These are phyloP conservation scores for Homolaphlyctis polyrhiza DNA, from an alignment of 371 early-diverging fungal genomes.

Conservation along the genomic window DNA sequence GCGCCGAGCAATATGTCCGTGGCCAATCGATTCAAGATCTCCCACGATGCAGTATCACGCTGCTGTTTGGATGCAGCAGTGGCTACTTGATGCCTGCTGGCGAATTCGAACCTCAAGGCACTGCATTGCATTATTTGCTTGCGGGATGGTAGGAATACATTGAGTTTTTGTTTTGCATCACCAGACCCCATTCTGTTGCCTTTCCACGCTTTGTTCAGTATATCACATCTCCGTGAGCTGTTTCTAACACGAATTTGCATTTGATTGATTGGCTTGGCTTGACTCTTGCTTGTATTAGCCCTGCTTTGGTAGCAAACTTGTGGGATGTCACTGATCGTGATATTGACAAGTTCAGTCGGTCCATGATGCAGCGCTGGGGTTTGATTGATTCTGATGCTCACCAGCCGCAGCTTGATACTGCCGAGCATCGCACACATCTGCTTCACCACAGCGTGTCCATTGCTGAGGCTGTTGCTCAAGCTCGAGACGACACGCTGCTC, in stretches of 20 bases:
- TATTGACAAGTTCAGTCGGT: constrained; percentile 81
- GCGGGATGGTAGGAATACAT: constrained; percentile 61
- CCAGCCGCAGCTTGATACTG: no score
- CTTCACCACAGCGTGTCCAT: constrained; percentile 46
- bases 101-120: constrained; percentile 83
- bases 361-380: constrained; percentile 69
- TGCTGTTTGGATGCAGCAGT: constrained; percentile 92
- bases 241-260: background rate
- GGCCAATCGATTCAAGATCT: constrained; percentile 62
- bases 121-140: constrained; percentile 71
- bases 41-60: constrained; percentile 61
- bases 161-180: no score
- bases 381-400: no score
- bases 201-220: background rate
- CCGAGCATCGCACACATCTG: no score
- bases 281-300: constrained; percentile 40
- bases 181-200: no score
- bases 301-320: constrained; percentile 87
- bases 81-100: constrained; percentile 67
- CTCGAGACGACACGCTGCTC: constrained; percentile 73
- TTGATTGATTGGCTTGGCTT: background rate
- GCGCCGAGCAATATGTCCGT: constrained; percentile 82
- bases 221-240: background rate
- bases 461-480: constrained; percentile 64
- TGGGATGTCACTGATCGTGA: constrained; percentile 99